Base-by-base conservation (phyloP, 108 stramenopile species). In the Halocafeteria seosinensis region DNA sequence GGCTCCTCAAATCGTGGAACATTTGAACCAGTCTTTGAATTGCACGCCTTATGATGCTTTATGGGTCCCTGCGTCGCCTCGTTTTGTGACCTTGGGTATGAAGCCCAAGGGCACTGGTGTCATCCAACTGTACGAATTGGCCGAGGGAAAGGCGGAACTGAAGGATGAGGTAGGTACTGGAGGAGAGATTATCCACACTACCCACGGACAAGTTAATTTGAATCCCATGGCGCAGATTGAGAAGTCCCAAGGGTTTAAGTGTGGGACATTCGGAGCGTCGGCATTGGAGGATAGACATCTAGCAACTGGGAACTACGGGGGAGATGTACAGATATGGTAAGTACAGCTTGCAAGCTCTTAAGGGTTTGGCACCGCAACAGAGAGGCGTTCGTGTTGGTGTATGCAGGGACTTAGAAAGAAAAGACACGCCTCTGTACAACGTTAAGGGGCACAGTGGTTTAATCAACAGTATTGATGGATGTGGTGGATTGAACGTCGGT, bases 1-100 rank as follows among this genome's bases (percentile, higher is more conserved):
- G 27, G 87, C 88, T 28, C 88, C 88, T 17, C 85, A 88, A 62
- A 78, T 89, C 64, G 87, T 89, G 50, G 88, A 89, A 64, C 86
- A 89, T 73, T 74, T 73, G 32, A 66, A 71, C 52, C 68, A 76
- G 76, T 69, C 73, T 47, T 61, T 88, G 13, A 72, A 66, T 29
- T 88, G 81, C 68, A 88, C 88, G 6, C 84, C 88, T 1, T 82
- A 84, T 52, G 85, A 87, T 47, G 82, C 79, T 17, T 80, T 78
- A 53, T 89, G 83, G 83, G 62, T 89, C 3, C 88, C 88, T 0
- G 78, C 80, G 63, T 78, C 82, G 5, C 85, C 87, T 3, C 52
- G 76, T 0, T 77, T 89, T 47, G 84, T 83, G 42, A 64, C 69
- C 24, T 50, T 70, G 33, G 88, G 88, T n/a, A 80, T 87, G 42